Evolutionary conservation across 23 red algal species (phyloP), one percentile per base, ranked within the genome.

Genomic region (Pyropia haitanensis): DNA sequence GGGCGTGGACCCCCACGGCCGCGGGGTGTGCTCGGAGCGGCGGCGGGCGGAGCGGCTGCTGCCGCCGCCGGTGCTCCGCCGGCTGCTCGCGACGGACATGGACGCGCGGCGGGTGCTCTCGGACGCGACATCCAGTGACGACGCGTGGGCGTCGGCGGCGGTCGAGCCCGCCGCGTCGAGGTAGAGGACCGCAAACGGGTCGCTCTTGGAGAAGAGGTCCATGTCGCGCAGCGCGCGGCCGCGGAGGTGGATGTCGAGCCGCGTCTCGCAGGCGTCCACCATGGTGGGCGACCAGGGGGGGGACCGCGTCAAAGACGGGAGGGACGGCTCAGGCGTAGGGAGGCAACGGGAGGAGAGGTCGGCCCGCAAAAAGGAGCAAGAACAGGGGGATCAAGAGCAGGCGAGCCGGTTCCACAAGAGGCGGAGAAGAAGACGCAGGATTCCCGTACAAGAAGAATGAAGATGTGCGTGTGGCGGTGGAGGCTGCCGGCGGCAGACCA

Each of bases 161-260:
- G 56, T 27, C 0, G 70, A 53, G 49, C 79, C 79, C 2, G 68
- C 75, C 30, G 56, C 49, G 62, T 84, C 69, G 13, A 70, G 68
- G 15, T 61, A 84, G 1, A 84, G 79, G 15, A 74, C 51, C n/a
- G 68, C 68, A 44, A 84, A 84, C 16, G 79, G 79, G 79, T 84
- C 79, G 57, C 69, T 75, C 30, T 61, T 68, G 22, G 69, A 61
- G 61, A 84, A 67, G 15, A 61, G n/a, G 44, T 84, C 79, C 79
- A 84, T 84, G 58, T 84, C 75, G 29, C 79, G 79, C 25, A 84
- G 68, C 14, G 67, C 28, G 9, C 60, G 25, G 48, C 79, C 73
- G 3, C 52, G 51, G 19, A 84, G 58, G 49, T 84, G 79, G 48
- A 84, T 64, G 56, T 22, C 18, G 49, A 84, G 70, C 5, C 69